These are phyloP conservation scores for Fusarium subtropicale DNA, from an alignment of 2,329 filamentous ascomycete species.

Conservation along the genomic window DNA sequence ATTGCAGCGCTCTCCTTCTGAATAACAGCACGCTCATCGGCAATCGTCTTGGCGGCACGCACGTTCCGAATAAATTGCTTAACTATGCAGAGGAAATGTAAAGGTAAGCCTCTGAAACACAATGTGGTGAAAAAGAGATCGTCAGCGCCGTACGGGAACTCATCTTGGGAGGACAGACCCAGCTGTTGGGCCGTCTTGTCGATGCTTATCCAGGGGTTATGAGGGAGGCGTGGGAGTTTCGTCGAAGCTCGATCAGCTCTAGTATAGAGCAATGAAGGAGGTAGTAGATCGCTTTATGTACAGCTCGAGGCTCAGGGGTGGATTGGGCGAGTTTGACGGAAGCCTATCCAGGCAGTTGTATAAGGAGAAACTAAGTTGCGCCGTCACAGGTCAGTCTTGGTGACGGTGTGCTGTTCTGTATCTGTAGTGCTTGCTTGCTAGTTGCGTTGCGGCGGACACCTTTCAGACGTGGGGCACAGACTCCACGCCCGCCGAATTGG, in stretches of 20 bases:
- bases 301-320: neutral
- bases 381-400: slow-evolving; percentile 44
- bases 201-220: slow-evolving; percentile 45
- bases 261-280: slow-evolving; percentile 25
- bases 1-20: slow-evolving; percentile 99
- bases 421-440: slow-evolving; percentile 30
- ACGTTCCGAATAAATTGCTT: slow-evolving; percentile 99
- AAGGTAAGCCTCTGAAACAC: slow-evolving; percentile 25
- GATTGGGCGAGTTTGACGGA: slow-evolving; percentile 16
- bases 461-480: slow-evolving; percentile 47
- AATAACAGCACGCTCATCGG: slow-evolving; percentile 97
- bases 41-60: slow-evolving; percentile 97
- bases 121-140: slow-evolving; percentile 13
- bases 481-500: slow-evolving; percentile 17
- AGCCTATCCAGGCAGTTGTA: slow-evolving; percentile 45
- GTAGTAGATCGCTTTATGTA: slow-evolving; percentile 2
- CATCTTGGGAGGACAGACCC: slow-evolving; percentile 54
- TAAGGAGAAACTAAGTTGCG: slow-evolving; percentile 42
- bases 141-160: slow-evolving; percentile 53
- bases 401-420: slow-evolving; percentile 41
- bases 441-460: slow-evolving; percentile 45
- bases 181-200: slow-evolving; percentile 48
- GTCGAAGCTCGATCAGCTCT: slow-evolving; percentile 43
- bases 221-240: slow-evolving; percentile 21
- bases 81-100: slow-evolving; percentile 65